Conservation (phyloP, 78 protist genomes). For the Mantamonas sphyraenae region DNA sequence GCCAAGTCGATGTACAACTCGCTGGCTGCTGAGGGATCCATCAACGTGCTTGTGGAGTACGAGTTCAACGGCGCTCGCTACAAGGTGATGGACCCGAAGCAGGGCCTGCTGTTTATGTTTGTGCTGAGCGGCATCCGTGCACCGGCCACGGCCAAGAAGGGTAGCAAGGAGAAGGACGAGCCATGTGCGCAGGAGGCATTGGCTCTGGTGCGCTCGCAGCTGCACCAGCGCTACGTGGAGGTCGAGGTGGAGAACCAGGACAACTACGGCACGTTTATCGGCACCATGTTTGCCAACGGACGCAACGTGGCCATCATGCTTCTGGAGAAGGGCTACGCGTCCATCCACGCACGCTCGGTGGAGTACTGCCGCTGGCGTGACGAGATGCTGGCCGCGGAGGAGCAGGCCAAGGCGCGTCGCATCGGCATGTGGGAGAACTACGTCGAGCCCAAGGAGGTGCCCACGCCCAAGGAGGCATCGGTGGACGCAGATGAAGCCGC, state of each 20-base stretch:
- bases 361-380: neutral
- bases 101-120: neutral
- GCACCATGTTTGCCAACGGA: neutral
- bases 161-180: neutral
- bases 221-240: slow-evolving; percentile 15
- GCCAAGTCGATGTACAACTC: no score
- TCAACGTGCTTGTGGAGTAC: slow-evolving; percentile 19
- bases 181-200: slow-evolving; percentile 23
- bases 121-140: slow-evolving; percentile 6
- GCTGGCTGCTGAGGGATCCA: no score
- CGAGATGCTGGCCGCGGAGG: neutral
- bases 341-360: neutral
- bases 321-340: slow-evolving; percentile 9
- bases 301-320: neutral
- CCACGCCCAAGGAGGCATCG: neutral
- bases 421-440: neutral
- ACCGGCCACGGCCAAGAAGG: slow-evolving; percentile 4
- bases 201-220: neutral
- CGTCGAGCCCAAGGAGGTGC: neutral
- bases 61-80: slow-evolving; percentile 27
- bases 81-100: slow-evolving; percentile 14
- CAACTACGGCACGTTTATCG: neutral
- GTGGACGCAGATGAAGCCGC: neutral
- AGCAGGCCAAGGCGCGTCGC: no score
- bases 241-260: slow-evolving; percentile 8